Conservation (phyloP, 371 early-diverging fungal species). For the Funneliformis caledonium region DNA sequence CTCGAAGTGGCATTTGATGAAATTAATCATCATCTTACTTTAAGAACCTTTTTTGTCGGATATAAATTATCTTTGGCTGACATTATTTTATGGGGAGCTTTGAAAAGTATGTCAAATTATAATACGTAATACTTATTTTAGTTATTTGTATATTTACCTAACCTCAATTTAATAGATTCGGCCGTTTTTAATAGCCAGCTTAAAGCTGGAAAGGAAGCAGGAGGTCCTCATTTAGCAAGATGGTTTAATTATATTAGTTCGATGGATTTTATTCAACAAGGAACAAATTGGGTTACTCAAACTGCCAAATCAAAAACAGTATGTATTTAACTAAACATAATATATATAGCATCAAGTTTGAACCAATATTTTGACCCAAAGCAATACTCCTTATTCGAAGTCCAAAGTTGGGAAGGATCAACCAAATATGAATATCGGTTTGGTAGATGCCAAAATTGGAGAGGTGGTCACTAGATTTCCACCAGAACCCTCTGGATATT, state of each 20-base stretch:
- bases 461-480: slow-evolving; percentile 97
- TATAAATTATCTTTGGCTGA: slow-evolving; percentile 83
- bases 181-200: slow-evolving; percentile 79
- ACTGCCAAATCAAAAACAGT: neutral
- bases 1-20: slow-evolving; percentile 68
- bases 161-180: slow-evolving; percentile 52
- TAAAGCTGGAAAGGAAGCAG: slow-evolving; percentile 76
- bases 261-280: slow-evolving; percentile 60
- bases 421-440: slow-evolving; percentile 92
- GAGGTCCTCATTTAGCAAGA: slow-evolving; percentile 70
- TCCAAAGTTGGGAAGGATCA: slow-evolving; percentile 69
- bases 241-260: slow-evolving; percentile 84
- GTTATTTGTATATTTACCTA: neutral
- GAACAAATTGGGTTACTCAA: slow-evolving; percentile 48
- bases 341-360: neutral
- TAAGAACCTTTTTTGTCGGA: slow-evolving; percentile 85
- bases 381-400: neutral
- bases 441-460: slow-evolving; percentile 83
- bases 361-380: neutral
- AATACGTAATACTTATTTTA: neutral
- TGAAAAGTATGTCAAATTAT: slow-evolving; percentile 62
- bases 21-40: slow-evolving; percentile 75
- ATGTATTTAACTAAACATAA: neutral
- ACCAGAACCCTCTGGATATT: slow-evolving; percentile 98
- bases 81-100: slow-evolving; percentile 85